Percentiles rank a stretch among this genome's conserved stretches.
Evolutionary conservation across 2,329 filamentous ascomycete species (phyloP).

Genomic region (Colletotrichum somersetense): DNA sequence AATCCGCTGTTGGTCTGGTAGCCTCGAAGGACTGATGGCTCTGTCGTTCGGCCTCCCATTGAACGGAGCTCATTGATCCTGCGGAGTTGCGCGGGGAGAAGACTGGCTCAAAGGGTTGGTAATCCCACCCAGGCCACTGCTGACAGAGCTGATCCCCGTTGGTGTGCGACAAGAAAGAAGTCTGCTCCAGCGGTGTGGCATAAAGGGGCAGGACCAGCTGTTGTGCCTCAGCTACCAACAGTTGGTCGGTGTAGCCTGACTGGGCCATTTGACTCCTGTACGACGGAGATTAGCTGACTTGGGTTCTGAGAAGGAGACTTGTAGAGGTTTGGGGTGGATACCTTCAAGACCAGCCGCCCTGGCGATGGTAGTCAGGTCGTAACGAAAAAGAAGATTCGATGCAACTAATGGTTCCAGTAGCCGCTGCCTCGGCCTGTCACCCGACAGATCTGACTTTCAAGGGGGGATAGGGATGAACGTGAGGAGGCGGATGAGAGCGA

Average conservation of each 20-base stretch:
- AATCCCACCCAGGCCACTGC: conserved; percentile 12
- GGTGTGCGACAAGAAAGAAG: background rate
- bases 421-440: background rate
- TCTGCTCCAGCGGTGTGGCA: conserved; percentile 9
- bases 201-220: background rate
- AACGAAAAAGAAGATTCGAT: background rate
- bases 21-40: background rate
- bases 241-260: background rate
- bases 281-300: background rate
- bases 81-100: background rate
- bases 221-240: background rate
- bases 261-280: background rate
- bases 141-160: background rate
- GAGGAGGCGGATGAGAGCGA: background rate
- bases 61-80: background rate
- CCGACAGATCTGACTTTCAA: background rate
- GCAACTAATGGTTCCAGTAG: background rate
- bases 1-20: background rate
- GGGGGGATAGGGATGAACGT: background rate
- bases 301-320: background rate
- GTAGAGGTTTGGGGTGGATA: background rate
- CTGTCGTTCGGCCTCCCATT: background rate
- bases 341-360: background rate
- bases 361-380: background rate
- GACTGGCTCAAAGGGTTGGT: background rate